Base-by-base conservation (phyloP, 2,329 filamentous ascomycete genomes). In the Escovopsis sp. region DNA sequence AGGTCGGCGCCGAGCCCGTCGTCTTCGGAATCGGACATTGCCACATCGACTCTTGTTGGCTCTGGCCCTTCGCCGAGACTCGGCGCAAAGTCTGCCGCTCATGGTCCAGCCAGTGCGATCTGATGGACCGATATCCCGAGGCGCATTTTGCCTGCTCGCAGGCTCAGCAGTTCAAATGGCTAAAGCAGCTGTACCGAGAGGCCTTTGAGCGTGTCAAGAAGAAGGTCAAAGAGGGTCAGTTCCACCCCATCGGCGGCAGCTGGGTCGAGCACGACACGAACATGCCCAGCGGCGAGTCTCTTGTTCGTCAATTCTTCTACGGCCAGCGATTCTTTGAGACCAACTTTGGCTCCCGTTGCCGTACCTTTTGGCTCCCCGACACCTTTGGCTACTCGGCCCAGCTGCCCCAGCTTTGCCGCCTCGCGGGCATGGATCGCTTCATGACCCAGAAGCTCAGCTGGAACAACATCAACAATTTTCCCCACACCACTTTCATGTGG, bases 241-340 rank as follows among this genome's bases (percentile, higher is more conserved):
- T 98, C 61, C 85, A 95, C 51, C 88, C 88, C 12, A 89, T 98
- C 52, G 91, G 91, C 49, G 91, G 91, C 42, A 95, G 87, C 64
- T 98, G 91, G 91, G 89, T 98, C 12, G 91, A 98, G 59, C 91
- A 98, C 57, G 91, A 98, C 59, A 98, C 91, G 49, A 98, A 98
- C 57, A 74, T 98, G 72, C 91, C 91, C 0, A 89, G 87, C 54
- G 91, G 91, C 39, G 91, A 98, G 63, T 94, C 89, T 2, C 73
- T 98, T 33, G 82, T 91, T 38, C 78, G 91, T 36, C 91, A 98
- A 59, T 98, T 98, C 58, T 60, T 98, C 39, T 95, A 95, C 53
- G 91, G 91, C 3, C 91, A 98, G 59, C 75, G 91, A 35, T 94
- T 89, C 66, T 98, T 94, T 52, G 83, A 98, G 61, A 85, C 82